Conservation (phyloP, 2,329 filamentous ascomycete species). For the Trichoderma semiorbis region DNA sequence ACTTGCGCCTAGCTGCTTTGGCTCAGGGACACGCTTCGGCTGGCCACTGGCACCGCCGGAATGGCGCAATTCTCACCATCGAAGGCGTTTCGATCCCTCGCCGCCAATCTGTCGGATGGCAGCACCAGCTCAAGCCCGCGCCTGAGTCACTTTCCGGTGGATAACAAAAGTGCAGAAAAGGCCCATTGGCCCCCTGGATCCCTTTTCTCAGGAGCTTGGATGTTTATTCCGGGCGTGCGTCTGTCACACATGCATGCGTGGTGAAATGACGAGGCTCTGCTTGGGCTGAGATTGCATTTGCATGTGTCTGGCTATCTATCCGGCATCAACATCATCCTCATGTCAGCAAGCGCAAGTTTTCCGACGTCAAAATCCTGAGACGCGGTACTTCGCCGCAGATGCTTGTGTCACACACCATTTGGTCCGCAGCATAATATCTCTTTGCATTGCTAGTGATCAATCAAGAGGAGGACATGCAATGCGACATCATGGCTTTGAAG, state of each 20-base stretch:
- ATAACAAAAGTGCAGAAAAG: background rate
- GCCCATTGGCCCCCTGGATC: background rate
- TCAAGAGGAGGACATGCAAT: background rate
- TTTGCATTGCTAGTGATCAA: background rate
- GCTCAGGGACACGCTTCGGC: conserved; percentile 2
- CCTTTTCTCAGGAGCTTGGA: background rate
- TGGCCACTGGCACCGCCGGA: background rate
- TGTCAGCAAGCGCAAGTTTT: background rate
- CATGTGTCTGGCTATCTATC: background rate
- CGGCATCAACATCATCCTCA: background rate
- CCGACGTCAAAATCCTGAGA: background rate
- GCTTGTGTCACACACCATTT: background rate
- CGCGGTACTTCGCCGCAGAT: background rate
- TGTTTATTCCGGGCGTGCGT: background rate
- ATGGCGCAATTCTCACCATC: conserved; percentile 18
- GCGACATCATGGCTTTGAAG: background rate
- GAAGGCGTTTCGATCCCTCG: conserved; percentile 16
- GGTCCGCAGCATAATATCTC: background rate
- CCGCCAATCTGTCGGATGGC: background rate
- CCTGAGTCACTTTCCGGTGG: background rate
- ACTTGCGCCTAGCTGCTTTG: background rate
- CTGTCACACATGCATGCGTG: background rate
- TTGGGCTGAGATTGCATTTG: background rate
- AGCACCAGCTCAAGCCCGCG: background rate
- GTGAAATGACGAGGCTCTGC: background rate